Evolutionary conservation across 495 filamentous ascomycete genomes (phyloP), one percentile per base, ranked within the genome.

Genomic region (Aspergillus sparsus): DNA sequence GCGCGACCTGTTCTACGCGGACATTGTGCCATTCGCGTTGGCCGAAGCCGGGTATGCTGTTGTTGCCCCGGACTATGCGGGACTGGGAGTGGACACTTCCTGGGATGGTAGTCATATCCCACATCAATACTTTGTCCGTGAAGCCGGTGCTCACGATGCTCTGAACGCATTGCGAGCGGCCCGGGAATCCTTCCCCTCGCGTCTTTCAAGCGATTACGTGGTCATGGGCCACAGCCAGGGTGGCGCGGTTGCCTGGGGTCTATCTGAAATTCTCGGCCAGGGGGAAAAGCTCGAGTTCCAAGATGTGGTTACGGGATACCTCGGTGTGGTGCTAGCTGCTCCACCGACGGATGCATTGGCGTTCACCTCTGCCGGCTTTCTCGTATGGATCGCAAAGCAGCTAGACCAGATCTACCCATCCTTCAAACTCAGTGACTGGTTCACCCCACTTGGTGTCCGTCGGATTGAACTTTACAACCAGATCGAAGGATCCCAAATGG

Each of bases 1-100:
- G 53, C 76, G 79, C 11, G 70, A 66, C 15, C 75, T 86, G 1
- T 75, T 69, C 70, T 80, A 83, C 42, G 67, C 74, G 21, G 71
- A 74, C 60, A 39, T 69, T 11, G 72, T 71, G 1, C 77, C 80
- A 0, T 83, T 75, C 57, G 62, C 72, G 6, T 65, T 85, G 16
- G 82, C 75, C 0, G 61, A 77, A 9, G 68, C 73, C 4, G 83
- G 83, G 11, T 83, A 80, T 58, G 81, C 76, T 13, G 82, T 84
- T 7, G 71, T 86, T n/a, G 81, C 76, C 0, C 70, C 83, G 3
- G 83, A 86, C 62, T 85, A 82, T 62, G 80, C 79, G 6, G 83
- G 83, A 2, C 73, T 83, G 0, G 83, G 83, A 33, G 71, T 84
- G 34, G 62, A 59, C 35, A 70, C 62, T n/a, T 64, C 62, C 15